These are phyloP conservation scores for Coemansia sp. DNA, from an alignment of 192 early-diverging fungal species.

Conservation along the genomic window DNA sequence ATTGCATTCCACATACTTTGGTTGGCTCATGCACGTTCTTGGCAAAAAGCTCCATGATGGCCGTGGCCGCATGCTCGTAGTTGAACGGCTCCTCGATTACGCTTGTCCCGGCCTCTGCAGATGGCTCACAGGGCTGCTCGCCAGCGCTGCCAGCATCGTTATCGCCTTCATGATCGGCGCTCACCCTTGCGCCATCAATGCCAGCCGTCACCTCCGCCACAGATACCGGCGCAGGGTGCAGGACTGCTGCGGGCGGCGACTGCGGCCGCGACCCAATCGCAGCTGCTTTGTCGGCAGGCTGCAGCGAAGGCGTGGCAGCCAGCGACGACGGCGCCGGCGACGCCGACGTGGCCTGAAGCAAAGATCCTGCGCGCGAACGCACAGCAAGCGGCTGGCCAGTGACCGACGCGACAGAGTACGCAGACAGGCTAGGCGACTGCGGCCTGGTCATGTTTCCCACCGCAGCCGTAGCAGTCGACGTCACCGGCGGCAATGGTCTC, in stretches of 20 bases:
- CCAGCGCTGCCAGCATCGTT: neutral
- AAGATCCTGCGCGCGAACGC: slow-evolving; percentile 37
- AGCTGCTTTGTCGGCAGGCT: neutral
- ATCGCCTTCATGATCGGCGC: neutral
- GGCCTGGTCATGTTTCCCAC: slow-evolving; percentile 10
- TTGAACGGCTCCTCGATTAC: slow-evolving; percentile 74
- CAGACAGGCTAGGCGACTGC: slow-evolving; percentile 9
- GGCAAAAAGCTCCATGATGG: slow-evolving; percentile 65
- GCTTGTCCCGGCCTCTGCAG: neutral
- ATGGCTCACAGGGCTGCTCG: neutral
- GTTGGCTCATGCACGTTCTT: slow-evolving; percentile 92
- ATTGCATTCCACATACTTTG: slow-evolving; percentile 87
- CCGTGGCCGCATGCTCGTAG: slow-evolving; percentile 77
- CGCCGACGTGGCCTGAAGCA: slow-evolving; percentile 27
- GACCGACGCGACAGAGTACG: neutral
- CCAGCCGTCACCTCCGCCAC: too few species aligned
- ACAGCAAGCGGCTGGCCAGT: slow-evolving; percentile 6
- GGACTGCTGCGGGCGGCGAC: slow-evolving; percentile 2
- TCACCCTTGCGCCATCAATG: too few species aligned
- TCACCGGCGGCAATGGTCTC: slow-evolving; percentile 19
- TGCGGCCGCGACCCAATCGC: neutral
- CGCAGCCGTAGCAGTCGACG: slow-evolving; percentile 14
- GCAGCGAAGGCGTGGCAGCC: slow-evolving; percentile 22
- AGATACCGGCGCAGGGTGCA: too few species aligned
- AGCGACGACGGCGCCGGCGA: slow-evolving; percentile 35